Evolutionary conservation across 164 flowering plant species (phyloP).

Genomic region (Dillenia suffruticosa): DNA sequence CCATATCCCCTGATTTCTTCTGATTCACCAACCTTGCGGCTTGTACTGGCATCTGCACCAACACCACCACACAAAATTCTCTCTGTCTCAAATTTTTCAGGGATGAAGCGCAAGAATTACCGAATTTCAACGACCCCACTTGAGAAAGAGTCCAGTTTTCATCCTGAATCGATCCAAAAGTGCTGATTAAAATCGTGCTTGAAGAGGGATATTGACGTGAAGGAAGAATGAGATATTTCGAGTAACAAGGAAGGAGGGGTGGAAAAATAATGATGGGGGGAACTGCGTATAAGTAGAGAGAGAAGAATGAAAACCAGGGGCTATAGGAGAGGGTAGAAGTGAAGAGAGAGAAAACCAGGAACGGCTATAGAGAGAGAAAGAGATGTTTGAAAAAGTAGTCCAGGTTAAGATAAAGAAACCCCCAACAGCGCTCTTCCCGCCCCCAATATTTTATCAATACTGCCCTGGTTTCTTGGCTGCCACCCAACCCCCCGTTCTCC

Average conservation of each 20-base stretch:
- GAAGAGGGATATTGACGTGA: not conserved
- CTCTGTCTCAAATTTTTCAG: too few species aligned
- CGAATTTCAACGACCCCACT: too few species aligned
- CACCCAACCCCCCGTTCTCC: too few species aligned
- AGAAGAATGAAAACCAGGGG: conserved; percentile 23
- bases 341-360: conserved; percentile 13
- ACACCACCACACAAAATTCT: too few species aligned
- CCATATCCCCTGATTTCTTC: conserved; percentile 3
- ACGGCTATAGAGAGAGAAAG: not conserved
- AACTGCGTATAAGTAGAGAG: conserved; percentile 3
- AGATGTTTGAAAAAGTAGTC: too few species aligned
- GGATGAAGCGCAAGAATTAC: too few species aligned
- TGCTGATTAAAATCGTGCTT: not conserved
- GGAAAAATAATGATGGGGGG: not conserved
- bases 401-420: not conserved
- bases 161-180: too few species aligned
- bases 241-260: not conserved
- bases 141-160: too few species aligned
- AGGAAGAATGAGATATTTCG: not conserved
- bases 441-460: conserved; percentile 11
- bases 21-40: conserved; percentile 17
- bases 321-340: conserved; percentile 7
- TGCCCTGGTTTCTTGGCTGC: too few species aligned
- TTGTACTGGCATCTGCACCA: too few species aligned
- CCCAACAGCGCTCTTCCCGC: conserved; percentile 14